Base-by-base conservation (phyloP, 352 stramenopile genomes). In the Phytopythium mirpurense region DNA sequence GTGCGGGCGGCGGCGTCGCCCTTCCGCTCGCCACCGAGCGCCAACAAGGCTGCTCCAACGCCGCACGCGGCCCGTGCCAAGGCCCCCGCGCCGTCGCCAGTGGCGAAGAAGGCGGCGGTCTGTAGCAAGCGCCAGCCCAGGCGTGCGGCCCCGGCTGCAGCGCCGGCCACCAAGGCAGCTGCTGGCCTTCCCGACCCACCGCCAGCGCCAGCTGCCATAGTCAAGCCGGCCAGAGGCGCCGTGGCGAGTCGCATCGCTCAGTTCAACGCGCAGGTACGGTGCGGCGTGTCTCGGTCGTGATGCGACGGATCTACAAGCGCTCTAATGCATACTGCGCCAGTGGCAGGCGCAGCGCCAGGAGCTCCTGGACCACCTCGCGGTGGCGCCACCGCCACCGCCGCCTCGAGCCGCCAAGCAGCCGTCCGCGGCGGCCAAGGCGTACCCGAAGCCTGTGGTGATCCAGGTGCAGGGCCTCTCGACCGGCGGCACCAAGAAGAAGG, bases 221-320 rank as follows among this genome's bases (percentile, higher is more conserved):
- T 15, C 21, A 53, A 53, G 5, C 31, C 34, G 23, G 0, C 32
- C 3, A 21, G 23, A 34, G 34, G 34, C 0, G 47, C 47, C 8
- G 40, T 70, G 4, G 44, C 48, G 9, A 65, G 83, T 34, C 70
- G 76, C 9, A 65, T 83, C 34, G 70, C 71, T n/a, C 69, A 60
- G 15, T 89, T 89, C 60, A 89, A 86, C 43, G 59, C 52, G 21
- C 65, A 84, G 63, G 74, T 82, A 42, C 34, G 51, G 26, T 12
- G 7, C 6, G 32, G 24, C 9, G 15, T 34, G n/a, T 15, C n/a
- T 32, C 31, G n/a, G n/a, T n/a, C n/a, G n/a, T n/a, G n/a, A n/a
- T n/a, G n/a, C n/a, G n/a, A n/a, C n/a, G n/a, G n/a, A n/a, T n/a
- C n/a, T n/a, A n/a, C n/a, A n/a, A n/a, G n/a, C n/a, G n/a, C n/a